Conservation (phyloP, 345 rosid species). For the Pugionium cornutum region DNA sequence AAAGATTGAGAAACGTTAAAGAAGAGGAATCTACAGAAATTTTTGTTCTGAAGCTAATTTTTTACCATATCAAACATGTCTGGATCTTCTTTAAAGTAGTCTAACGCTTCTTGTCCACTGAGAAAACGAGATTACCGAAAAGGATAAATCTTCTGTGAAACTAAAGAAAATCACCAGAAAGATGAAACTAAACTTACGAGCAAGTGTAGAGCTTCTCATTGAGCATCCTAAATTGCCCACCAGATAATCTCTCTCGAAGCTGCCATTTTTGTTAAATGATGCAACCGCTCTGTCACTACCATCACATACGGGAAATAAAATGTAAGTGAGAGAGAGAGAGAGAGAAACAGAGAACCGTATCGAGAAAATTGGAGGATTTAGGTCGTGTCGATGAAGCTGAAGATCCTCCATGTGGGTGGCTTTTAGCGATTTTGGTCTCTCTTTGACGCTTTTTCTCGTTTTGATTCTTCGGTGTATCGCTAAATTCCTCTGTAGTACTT, state of each 20-base stretch:
- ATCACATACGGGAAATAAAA: neutral
- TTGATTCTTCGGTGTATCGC: too few relatives aligned
- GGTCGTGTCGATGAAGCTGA: neutral
- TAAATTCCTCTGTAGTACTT: too few relatives aligned
- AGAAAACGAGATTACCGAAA: conserved; percentile 13
- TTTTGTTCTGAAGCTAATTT: neutral
- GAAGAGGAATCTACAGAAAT: neutral
- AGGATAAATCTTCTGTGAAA: neutral
- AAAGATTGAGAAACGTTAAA: neutral
- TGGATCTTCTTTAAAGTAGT: conserved; percentile 79
- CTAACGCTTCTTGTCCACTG: conserved; percentile 84
- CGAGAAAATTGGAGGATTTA: neutral
- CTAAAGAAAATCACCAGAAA: neutral
- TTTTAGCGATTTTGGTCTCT: neutral
- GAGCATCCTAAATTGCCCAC: conserved; percentile 83
- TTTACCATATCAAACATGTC: conserved; percentile 76
- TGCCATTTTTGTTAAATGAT: neutral
- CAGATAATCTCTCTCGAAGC: conserved; percentile 27
- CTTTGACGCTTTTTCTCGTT: neutral
- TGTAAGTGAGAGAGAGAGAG: neutral
- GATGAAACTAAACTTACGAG: conserved; percentile 47
- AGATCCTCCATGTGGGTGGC: neutral
- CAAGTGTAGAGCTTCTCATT: conserved; percentile 88
- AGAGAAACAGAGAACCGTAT: neutral
- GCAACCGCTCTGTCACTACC: too few relatives aligned